These are phyloP conservation scores for Choiromyces venosus DNA, from an alignment of 495 filamentous ascomycete species.

Conservation along the genomic window DNA sequence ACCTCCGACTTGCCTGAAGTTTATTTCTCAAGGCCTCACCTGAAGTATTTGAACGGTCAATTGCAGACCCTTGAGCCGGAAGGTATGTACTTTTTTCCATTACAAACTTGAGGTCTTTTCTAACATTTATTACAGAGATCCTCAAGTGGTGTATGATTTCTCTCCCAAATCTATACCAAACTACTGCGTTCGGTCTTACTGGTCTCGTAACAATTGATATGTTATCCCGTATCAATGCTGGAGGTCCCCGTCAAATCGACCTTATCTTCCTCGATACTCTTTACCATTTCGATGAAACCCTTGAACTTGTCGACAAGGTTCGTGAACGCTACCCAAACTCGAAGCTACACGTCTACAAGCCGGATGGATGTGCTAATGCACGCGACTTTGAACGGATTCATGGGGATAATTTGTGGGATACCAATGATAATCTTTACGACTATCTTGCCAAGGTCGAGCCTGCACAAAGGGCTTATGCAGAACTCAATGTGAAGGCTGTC, in stretches of 20 bases:
- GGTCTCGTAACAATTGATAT: slow-evolving; percentile 93
- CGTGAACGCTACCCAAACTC: slow-evolving; percentile 68
- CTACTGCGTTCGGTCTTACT: slow-evolving; percentile 93
- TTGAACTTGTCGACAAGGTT: slow-evolving; percentile 72
- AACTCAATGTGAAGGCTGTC: slow-evolving; percentile 84
- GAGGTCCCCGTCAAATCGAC: slow-evolving; percentile 64
- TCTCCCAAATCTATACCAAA: slow-evolving; percentile 87
- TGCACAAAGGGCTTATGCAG: slow-evolving; percentile 81
- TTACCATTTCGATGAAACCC: slow-evolving; percentile 90
- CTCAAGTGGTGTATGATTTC: slow-evolving; percentile 86
- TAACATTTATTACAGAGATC: slow-evolving; percentile 57
- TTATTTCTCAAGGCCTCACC: slow-evolving; percentile 80
- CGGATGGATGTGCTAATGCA: slow-evolving; percentile 60
- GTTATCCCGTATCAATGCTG: slow-evolving; percentile 74
- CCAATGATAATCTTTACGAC: slow-evolving; percentile 83
- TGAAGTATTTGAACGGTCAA: slow-evolving; percentile 83
- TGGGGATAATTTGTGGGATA: slow-evolving; percentile 79
- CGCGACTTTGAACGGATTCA: slow-evolving; percentile 74
- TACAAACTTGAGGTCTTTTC: slow-evolving; percentile 16
- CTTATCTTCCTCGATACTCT: slow-evolving; percentile 96
- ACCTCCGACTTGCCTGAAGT: slow-evolving; percentile 58
- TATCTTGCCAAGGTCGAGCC: slow-evolving; percentile 97
- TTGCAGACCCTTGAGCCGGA: slow-evolving; percentile 73
- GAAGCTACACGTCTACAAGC: slow-evolving; percentile 83
- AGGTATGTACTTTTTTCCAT: slow-evolving; percentile 47